Percentiles rank a stretch among this genome's conserved stretches.
Conservation (phyloP, 257 asterid genomes). For the Solanum sejunctum region DNA sequence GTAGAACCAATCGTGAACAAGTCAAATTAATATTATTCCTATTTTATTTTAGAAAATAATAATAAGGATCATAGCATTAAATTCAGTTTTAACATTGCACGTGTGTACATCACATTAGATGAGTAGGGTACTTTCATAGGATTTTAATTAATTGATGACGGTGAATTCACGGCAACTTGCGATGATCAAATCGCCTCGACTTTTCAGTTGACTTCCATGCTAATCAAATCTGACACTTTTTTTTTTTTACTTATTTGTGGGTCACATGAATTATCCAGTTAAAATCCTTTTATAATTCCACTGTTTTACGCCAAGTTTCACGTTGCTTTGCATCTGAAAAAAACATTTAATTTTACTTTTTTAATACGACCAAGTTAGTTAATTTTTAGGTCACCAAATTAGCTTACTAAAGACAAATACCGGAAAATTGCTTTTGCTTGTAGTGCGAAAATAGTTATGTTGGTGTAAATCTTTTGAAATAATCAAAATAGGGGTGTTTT, state of each 20-base stretch:
- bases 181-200: background rate
- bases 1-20: background rate
- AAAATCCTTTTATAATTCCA: background rate
- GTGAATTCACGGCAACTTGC: background rate
- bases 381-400: background rate
- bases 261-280: background rate
- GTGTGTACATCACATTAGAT: background rate
- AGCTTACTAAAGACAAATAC: background rate
- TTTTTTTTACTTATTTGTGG: background rate
- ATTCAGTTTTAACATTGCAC: background rate
- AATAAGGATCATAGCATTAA: background rate
- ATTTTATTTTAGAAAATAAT: background rate
- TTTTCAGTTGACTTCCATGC: background rate
- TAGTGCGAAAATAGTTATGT: background rate
- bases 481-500: background rate
- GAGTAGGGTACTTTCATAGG: background rate
- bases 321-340: background rate
- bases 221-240: background rate
- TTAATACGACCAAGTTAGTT: background rate
- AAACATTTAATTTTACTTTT: background rate
- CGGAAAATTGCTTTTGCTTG: background rate
- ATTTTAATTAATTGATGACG: background rate
- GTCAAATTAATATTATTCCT: background rate
- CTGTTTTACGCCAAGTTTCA: background rate
- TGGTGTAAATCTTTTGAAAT: background rate